Conservation (phyloP, 306 rosid species). For the Begonia peltatifolia region DNA sequence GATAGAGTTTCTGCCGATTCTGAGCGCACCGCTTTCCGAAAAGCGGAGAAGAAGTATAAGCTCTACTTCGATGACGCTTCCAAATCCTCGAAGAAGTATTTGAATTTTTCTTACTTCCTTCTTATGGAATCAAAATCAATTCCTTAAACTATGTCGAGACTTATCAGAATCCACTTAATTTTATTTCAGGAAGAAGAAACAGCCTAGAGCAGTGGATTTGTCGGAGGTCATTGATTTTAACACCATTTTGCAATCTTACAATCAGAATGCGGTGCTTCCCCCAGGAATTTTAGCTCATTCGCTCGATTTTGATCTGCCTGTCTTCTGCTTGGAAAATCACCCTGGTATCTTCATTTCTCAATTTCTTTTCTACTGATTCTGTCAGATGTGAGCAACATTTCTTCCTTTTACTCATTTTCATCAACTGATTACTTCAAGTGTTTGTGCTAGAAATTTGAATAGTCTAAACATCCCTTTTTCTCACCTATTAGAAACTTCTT, state of each 20-base stretch:
- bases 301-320: conserved; percentile 24
- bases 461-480: too few species aligned
- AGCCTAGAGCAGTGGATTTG: conserved; percentile 58
- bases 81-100: conserved; percentile 44
- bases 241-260: conserved; percentile 34
- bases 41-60: conserved; percentile 90
- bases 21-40: conserved; percentile 78
- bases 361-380: neutral
- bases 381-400: too few species aligned
- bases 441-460: too few species aligned
- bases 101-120: neutral
- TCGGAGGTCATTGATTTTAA: conserved; percentile 74
- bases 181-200: conserved; percentile 52
- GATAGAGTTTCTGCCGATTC: conserved; percentile 34
- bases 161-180: neutral
- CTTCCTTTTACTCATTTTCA: too few species aligned
- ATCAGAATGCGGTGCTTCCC: conserved; percentile 33
- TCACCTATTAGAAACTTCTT: too few species aligned
- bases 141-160: neutral
- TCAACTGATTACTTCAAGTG: too few species aligned
- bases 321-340: conserved; percentile 53
- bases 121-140: neutral
- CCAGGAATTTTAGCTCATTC: conserved; percentile 23
- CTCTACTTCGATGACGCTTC: conserved; percentile 57
- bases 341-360: conserved; percentile 36